These are phyloP conservation scores for Ophiostoma perfectum DNA, from an alignment of 2,329 filamentous ascomycete genomes.

Conservation along the genomic window DNA sequence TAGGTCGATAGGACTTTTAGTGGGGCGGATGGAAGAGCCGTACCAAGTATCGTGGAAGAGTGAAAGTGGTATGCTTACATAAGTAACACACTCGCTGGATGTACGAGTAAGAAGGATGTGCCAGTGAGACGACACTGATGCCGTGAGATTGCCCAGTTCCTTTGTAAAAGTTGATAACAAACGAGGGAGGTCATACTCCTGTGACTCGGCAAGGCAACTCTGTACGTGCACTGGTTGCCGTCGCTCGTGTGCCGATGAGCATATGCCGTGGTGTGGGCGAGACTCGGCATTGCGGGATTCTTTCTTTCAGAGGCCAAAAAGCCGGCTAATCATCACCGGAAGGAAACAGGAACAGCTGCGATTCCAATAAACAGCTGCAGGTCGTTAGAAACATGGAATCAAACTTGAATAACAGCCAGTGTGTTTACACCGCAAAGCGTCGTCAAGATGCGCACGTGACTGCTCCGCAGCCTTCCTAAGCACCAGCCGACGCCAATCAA, in stretches of 20 bases:
- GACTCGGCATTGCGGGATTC: too few species aligned
- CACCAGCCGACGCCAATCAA: background rate
- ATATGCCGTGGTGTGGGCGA: too few species aligned
- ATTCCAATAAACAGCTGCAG: too few species aligned
- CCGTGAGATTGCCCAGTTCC: background rate
- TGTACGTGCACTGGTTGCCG: background rate
- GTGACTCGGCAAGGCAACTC: background rate
- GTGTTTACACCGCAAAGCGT: background rate
- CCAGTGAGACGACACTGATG: background rate
- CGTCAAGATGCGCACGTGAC: background rate
- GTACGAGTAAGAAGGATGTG: background rate
- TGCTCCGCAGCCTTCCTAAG: background rate
- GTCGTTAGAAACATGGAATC: too few species aligned
- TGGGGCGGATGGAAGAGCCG: too few species aligned
- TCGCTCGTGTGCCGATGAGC: background rate
- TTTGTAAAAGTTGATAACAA: background rate
- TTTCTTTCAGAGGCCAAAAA: too few species aligned
- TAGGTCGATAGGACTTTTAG: conserved; percentile 4
- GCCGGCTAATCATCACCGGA: too few species aligned
- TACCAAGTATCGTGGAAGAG: too few species aligned
- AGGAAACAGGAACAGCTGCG: too few species aligned
- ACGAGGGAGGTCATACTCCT: background rate
- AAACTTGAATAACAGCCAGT: background rate
- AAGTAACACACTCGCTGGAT: background rate
- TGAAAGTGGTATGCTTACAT: background rate